These are phyloP conservation scores for Jaltomata sinuosa DNA, from an alignment of 257 asterid genomes.

Conservation along the genomic window DNA sequence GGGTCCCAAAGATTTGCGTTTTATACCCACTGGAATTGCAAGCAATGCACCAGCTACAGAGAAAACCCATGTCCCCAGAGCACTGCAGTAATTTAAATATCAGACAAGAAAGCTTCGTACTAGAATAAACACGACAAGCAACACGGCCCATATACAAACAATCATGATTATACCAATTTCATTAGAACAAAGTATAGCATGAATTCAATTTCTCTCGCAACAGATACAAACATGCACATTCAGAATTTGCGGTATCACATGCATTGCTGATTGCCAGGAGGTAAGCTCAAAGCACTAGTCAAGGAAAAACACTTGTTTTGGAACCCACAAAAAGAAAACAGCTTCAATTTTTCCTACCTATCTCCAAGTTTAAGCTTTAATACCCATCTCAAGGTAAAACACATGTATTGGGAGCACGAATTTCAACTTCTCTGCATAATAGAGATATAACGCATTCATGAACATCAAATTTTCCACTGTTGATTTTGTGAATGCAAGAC, in stretches of 20 bases:
- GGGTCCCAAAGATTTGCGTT: conserved; percentile 76
- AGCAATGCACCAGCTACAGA: conserved; percentile 86
- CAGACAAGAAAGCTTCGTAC: neutral
- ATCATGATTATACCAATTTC: neutral
- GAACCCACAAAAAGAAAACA: neutral
- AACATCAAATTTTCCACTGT: neutral
- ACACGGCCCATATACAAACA: neutral
- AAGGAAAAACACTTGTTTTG: neutral
- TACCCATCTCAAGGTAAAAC: neutral
- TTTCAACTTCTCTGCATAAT: neutral
- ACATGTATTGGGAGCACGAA: neutral
- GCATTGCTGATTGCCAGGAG: neutral
- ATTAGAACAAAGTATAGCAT: neutral
- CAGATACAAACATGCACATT: neutral
- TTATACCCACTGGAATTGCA: conserved; percentile 92
- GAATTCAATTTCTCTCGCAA: neutral
- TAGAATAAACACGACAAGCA: neutral
- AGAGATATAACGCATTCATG: neutral
- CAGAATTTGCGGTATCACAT: neutral
- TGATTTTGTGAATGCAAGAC: neutral
- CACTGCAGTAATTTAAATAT: conserved; percentile 32
- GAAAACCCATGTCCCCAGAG: conserved; percentile 94
- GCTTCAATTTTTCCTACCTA: neutral
- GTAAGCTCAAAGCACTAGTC: neutral
- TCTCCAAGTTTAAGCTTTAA: neutral